These are phyloP conservation scores for Rhinocladiella mackenziei DNA, from an alignment of 2,329 filamentous ascomycete species.

Conservation along the genomic window DNA sequence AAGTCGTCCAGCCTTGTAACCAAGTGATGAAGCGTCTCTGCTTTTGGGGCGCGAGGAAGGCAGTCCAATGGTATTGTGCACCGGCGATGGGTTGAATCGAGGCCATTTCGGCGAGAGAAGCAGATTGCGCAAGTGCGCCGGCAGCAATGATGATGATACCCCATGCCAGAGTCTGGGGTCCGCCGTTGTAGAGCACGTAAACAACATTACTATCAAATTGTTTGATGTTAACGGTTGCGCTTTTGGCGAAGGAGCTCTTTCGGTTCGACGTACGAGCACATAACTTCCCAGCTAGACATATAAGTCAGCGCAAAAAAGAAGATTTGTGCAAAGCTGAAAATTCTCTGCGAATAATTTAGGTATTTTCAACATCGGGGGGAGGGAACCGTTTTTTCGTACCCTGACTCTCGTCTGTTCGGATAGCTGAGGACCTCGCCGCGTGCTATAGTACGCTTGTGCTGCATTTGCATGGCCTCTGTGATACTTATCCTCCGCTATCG, in stretches of 20 bases:
- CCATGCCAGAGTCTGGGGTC: slow-evolving; percentile 30
- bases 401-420: not conserved
- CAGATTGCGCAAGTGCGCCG: slow-evolving; percentile 23
- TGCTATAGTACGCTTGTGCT: not conserved
- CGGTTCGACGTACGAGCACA: slow-evolving; percentile 26
- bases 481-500: not conserved
- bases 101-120: slow-evolving; percentile 40
- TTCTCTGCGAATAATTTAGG: slow-evolving; percentile 18
- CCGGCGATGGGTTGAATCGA: slow-evolving; percentile 42
- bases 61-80: slow-evolving; percentile 45
- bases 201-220: slow-evolving; percentile 20
- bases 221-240: not conserved
- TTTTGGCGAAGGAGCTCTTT: not conserved
- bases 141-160: not conserved
- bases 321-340: slow-evolving; percentile 32
- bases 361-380: not conserved
- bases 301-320: slow-evolving; percentile 32
- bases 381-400: not conserved
- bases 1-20: slow-evolving; percentile 41
- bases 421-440: not conserved
- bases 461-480: not conserved
- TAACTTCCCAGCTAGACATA: slow-evolving; percentile 32
- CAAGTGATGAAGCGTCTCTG: slow-evolving; percentile 35
- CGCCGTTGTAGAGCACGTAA: slow-evolving; percentile 34
- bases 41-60: slow-evolving; percentile 33